Evolutionary conservation across 805 yeast species (phyloP).

Genomic region (Candida golubevii): DNA sequence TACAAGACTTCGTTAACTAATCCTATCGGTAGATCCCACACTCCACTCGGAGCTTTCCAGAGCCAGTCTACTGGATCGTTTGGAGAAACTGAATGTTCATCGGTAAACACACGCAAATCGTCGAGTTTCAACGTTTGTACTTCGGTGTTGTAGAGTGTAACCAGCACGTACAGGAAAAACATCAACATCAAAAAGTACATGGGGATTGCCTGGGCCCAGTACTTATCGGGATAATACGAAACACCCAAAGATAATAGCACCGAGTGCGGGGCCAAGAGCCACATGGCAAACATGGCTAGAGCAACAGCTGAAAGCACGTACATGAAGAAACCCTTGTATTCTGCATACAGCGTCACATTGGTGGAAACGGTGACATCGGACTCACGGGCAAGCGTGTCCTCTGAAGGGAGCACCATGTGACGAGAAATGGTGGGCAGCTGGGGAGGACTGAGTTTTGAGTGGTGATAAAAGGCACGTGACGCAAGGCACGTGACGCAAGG

Average conservation of each 20-base stretch:
- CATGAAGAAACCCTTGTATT: slow-evolving; percentile 84
- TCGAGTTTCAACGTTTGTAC: slow-evolving; percentile 56
- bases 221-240: slow-evolving; percentile 77
- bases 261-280: slow-evolving; percentile 73
- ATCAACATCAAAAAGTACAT: slow-evolving; percentile 63
- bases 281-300: slow-evolving; percentile 51
- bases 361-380: slow-evolving; percentile 59
- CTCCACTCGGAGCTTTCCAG: slow-evolving; percentile 69
- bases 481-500: too few species aligned
- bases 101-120: slow-evolving; percentile 63
- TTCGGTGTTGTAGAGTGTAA: slow-evolving; percentile 75
- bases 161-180: slow-evolving; percentile 67
- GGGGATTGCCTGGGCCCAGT: slow-evolving; percentile 88
- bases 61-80: slow-evolving; percentile 34
- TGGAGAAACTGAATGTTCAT: slow-evolving; percentile 48
- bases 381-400: slow-evolving; percentile 57
- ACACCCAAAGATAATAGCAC: slow-evolving; percentile 50
- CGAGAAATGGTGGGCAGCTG: background rate
- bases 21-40: slow-evolving; percentile 76
- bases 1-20: slow-evolving; percentile 66
- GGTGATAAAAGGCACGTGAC: too few species aligned
- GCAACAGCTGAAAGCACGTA: slow-evolving; percentile 63
- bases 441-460: too few species aligned
- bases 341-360: slow-evolving; percentile 55
- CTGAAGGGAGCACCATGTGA: slow-evolving; percentile 7